These are phyloP conservation scores for Anisodus tanguticus DNA, from an alignment of 257 asterid genomes.

Conservation along the genomic window DNA sequence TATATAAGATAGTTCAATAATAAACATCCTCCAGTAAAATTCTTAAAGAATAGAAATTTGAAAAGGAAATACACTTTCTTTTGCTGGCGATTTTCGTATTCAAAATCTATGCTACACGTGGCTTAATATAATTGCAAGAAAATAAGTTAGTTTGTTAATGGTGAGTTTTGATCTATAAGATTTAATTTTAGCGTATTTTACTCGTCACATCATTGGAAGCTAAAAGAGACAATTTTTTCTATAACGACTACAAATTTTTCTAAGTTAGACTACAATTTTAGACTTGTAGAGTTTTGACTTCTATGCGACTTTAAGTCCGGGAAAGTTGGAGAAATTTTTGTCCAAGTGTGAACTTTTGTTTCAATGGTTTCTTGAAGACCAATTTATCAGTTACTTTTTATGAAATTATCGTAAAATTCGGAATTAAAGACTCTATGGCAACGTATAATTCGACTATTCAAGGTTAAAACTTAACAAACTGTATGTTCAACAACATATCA, in stretches of 20 bases:
- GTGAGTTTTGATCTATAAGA: neutral
- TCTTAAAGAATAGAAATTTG: neutral
- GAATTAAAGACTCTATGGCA: neutral
- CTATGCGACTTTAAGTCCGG: slow-evolving; percentile 10
- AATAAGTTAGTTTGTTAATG: neutral
- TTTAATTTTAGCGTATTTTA: neutral
- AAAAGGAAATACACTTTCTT: too few relatives aligned
- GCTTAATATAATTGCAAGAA: neutral
- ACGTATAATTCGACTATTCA: neutral
- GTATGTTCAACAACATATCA: neutral
- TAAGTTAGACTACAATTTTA: slow-evolving; percentile 11
- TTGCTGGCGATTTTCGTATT: neutral
- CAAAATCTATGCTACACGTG: slow-evolving; percentile 24
- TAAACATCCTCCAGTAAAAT: neutral
- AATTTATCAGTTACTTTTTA: neutral
- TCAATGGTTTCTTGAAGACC: neutral
- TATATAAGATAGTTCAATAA: neutral
- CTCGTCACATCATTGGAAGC: neutral
- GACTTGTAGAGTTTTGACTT: slow-evolving; percentile 24
- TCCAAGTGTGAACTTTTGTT: slow-evolving; percentile 17
- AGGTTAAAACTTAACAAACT: neutral
- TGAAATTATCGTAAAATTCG: neutral
- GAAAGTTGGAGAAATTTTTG: slow-evolving; percentile 8
- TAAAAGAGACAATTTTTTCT: neutral
- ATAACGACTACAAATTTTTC: slow-evolving; percentile 15